Percentiles rank a stretch among this genome's conserved stretches.
Conservation (phyloP, 2,329 filamentous ascomycete species). For the Aspergillus ibericus region DNA sequence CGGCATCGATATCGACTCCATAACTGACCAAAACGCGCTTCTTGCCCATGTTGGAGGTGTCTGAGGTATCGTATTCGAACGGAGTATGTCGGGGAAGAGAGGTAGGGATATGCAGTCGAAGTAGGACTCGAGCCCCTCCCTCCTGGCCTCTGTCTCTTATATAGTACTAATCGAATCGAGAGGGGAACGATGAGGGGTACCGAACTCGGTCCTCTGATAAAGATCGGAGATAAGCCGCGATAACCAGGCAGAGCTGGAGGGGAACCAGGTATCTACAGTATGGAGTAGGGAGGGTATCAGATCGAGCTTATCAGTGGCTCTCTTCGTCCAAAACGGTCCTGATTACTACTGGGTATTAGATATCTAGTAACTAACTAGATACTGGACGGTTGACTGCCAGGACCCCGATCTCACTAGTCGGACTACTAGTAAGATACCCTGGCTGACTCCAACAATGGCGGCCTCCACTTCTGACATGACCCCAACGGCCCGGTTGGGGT, state of each 20-base stretch:
- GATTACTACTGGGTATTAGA: not conserved
- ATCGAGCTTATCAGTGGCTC: not conserved
- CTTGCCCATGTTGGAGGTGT: conserved; percentile 32
- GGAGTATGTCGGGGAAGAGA: not conserved
- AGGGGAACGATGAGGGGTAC: not conserved
- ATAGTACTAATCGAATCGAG: not conserved
- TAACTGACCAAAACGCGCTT: conserved; percentile 61
- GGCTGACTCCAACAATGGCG: not conserved
- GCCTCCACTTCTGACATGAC: not conserved
- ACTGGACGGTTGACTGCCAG: not conserved
- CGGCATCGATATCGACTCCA: conserved; percentile 73
- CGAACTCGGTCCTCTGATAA: not conserved
- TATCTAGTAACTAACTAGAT: no score
- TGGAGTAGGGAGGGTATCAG: no score
- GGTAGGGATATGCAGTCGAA: not conserved
- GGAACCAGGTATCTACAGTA: no score
- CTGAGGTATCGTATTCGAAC: not conserved
- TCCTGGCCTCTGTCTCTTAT: not conserved
- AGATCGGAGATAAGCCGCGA: not conserved
- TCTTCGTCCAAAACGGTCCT: not conserved
- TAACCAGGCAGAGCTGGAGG: not conserved
- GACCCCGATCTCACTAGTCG: not conserved
- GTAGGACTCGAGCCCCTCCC: not conserved
- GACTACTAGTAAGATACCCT: not conserved
- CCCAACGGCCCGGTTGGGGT: not conserved